Evolutionary conservation across 768 basidiomycete genomes (phyloP).

Genomic region (Leccinum variicolor): DNA sequence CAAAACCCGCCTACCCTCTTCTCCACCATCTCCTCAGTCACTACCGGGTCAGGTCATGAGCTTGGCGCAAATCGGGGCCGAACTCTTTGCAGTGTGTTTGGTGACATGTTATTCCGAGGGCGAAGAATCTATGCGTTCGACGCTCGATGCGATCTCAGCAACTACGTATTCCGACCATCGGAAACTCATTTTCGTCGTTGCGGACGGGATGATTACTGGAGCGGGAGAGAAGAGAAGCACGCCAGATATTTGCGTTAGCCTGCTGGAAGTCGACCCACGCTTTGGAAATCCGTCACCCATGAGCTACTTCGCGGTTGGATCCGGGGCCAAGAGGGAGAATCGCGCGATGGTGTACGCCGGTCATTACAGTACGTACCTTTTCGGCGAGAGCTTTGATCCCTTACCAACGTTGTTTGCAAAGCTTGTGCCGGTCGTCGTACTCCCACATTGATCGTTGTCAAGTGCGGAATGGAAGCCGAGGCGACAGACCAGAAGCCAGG

Average conservation of each 20-base stretch:
- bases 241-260: constrained; percentile 90
- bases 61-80: constrained; percentile 87
- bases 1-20: constrained; percentile 39
- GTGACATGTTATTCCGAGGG: constrained; percentile 99
- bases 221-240: constrained; percentile 94
- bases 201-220: constrained; percentile 99
- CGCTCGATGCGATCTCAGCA: constrained; percentile 87
- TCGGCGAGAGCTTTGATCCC: neutral
- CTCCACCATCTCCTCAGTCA: constrained; percentile 42
- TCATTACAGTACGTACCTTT: constrained; percentile 81
- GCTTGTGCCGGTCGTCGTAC: constrained; percentile 87
- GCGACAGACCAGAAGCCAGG: constrained; percentile 90
- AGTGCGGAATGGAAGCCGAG: constrained; percentile 91
- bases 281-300: constrained; percentile 96
- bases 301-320: constrained; percentile 89
- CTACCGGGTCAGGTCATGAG: constrained; percentile 55
- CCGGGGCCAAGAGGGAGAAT: constrained; percentile 86
- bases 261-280: constrained; percentile 90
- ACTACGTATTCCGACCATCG: constrained; percentile 91
- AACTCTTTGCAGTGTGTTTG: constrained; percentile 92
- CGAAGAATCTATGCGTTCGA: constrained; percentile 86
- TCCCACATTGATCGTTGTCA: constrained; percentile 91
- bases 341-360: constrained; percentile 98
- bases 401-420: constrained; percentile 24
- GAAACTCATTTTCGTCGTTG: constrained; percentile 91